A percentile compares a stretch with the other conserved stretches of the same genome.
Conservation (phyloP, 768 basidiomycete genomes). For the Galerina sulciceps region DNA sequence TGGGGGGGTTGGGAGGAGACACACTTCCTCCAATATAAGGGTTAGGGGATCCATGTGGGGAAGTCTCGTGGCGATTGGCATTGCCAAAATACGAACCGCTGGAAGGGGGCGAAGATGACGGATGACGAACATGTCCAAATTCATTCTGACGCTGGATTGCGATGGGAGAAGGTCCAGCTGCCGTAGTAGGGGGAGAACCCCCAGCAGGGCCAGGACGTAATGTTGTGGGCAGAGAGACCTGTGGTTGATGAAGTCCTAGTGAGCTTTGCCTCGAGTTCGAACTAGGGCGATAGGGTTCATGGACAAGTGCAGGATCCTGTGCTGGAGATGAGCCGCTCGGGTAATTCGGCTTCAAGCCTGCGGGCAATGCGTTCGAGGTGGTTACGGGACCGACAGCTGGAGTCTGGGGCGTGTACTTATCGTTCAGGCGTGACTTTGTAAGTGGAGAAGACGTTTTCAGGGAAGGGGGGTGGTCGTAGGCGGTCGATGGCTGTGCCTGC, state of each 20-base stretch:
- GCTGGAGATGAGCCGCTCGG: not conserved
- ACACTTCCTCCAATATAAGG: constrained; percentile 21
- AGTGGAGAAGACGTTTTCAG: not conserved
- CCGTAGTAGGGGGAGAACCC: constrained; percentile 15
- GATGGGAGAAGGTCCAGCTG: constrained; percentile 4
- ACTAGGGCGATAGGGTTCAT: not conserved
- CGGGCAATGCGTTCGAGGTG: not conserved
- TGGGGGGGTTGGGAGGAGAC: constrained; percentile 8
- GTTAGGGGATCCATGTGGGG: constrained; percentile 10
- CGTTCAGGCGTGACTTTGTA: not conserved
- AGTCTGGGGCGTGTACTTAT: not conserved
- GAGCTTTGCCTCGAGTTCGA: not conserved
- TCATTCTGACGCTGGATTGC: constrained; percentile 8
- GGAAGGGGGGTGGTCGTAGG: constrained; percentile 12
- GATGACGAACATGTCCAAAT: constrained; percentile 15
- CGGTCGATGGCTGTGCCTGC: constrained; percentile 30
- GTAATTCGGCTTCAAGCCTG: not conserved
- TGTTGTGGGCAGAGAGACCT: constrained; percentile 33
- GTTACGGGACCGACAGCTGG: not conserved
- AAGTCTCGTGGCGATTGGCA: not conserved
- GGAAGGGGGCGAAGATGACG: constrained; percentile 22
- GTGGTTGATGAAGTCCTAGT: not conserved
- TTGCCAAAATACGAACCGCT: constrained; percentile 1
- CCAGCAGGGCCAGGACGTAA: constrained; percentile 41
- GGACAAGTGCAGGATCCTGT: not conserved